A percentile compares a stretch with the other conserved stretches of the same genome.
Evolutionary conservation across 495 filamentous ascomycete genomes (phyloP).

Genomic region (Aspergillus asperescens): DNA sequence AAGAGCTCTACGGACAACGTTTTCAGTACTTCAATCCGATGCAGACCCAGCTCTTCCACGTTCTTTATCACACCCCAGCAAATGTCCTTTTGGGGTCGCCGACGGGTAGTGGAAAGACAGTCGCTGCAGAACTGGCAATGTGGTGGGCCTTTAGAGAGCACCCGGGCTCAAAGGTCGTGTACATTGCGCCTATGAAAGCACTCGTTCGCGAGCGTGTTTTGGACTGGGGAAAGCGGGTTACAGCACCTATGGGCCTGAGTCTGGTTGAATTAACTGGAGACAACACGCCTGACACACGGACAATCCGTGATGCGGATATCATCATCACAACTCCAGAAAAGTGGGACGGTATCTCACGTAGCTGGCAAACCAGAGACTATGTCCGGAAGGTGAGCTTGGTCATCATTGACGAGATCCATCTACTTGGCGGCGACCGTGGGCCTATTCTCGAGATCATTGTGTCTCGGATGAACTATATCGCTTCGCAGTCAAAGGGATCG

Average conservation of each 20-base stretch:
- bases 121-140: conserved; percentile 97
- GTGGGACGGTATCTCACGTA: conserved; percentile 98
- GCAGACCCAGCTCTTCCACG: conserved; percentile 98
- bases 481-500: conserved; percentile 76
- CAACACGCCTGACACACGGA: conserved; percentile 93
- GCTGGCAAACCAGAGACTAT: conserved; percentile 95
- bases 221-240: conserved; percentile 87
- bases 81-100: conserved; percentile 97
- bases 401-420: conserved; percentile 98
- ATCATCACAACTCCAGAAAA: conserved; percentile 99
- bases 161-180: conserved; percentile 95
- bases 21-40: conserved; percentile 98
- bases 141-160: conserved; percentile 99
- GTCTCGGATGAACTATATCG: conserved; percentile 99
- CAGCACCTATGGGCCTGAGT: conserved; percentile 76
- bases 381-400: conserved; percentile 93
- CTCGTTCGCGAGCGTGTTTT: conserved; percentile 94
- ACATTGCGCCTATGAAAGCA: conserved; percentile 99
- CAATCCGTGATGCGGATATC: conserved; percentile 91
- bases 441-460: conserved; percentile 99
- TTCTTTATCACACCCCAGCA: conserved; percentile 80
- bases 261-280: conserved; percentile 97
- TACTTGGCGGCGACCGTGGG: conserved; percentile 90
- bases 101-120: conserved; percentile 94
- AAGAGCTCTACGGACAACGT: conserved; percentile 79